A percentile compares a stretch with the other conserved stretches of the same genome.
Conservation (phyloP, 345 rosid species). For the Eucalyptus sp. region DNA sequence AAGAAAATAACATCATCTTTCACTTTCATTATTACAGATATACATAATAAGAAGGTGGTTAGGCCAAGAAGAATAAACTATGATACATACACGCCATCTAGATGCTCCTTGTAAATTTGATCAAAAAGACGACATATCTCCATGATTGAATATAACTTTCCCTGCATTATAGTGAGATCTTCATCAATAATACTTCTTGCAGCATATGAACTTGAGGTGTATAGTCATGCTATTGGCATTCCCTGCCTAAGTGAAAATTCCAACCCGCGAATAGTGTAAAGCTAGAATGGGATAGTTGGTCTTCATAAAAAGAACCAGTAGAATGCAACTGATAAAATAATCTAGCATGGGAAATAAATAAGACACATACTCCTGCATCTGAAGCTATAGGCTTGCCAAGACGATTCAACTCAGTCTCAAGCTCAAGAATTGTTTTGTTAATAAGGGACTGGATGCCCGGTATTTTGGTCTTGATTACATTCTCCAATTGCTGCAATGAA, state of each 20-base stretch:
- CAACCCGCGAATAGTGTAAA: background rate
- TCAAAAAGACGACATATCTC: constrained; percentile 97
- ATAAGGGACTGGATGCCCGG: constrained; percentile 96
- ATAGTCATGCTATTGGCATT: background rate
- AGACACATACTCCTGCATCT: constrained; percentile 87
- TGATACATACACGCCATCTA: constrained; percentile 83
- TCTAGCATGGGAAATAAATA: background rate
- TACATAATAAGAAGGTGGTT: background rate
- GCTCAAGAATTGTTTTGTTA: constrained; percentile 72
- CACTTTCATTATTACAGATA: background rate
- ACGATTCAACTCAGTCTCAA: constrained; percentile 84
- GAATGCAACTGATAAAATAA: background rate
- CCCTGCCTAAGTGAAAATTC: background rate
- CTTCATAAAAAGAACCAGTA: background rate
- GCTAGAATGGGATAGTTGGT: background rate
- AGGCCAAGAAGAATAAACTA: background rate
- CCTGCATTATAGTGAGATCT: constrained; percentile 37
- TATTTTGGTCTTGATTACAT: constrained; percentile 90
- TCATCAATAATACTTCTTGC: background rate
- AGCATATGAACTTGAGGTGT: background rate
- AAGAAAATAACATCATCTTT: background rate
- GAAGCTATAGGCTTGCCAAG: constrained; percentile 98
- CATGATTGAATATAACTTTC: constrained; percentile 90
- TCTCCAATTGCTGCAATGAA: constrained; percentile 82
- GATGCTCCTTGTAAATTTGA: constrained; percentile 90